phyloP scores from a whole-genome alignment of 352 stramenopile genomes.

The Pythium volutum region DNA sequence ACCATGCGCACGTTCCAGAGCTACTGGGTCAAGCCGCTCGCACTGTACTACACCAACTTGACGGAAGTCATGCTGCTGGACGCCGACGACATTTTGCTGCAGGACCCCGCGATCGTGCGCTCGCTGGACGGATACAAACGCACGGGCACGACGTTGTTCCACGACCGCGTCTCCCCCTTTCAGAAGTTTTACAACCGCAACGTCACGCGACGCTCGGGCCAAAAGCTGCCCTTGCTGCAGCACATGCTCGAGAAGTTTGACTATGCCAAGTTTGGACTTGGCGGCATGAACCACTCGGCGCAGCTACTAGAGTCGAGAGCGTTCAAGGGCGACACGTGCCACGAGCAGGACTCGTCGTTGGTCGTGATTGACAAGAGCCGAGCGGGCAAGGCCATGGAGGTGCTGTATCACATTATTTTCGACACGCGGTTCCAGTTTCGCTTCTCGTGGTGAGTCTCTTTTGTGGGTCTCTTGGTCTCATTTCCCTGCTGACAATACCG shows the following conservation, averaged over 20 bases:
- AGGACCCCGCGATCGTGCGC: constrained; percentile 40
- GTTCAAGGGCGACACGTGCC: constrained; percentile 39
- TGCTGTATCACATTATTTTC: constrained; percentile 53
- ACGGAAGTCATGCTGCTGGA: constrained; percentile 37
- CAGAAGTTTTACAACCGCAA: constrained; percentile 40
- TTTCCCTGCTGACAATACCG: background rate
- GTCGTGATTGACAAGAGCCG: constrained; percentile 51
- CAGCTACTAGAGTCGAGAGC: constrained; percentile 35
- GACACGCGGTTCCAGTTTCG: constrained; percentile 52
- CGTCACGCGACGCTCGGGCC: constrained; percentile 22
- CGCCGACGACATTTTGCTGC: constrained; percentile 51
- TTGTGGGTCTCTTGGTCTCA: background rate
- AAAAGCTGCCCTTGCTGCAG: constrained; percentile 33
- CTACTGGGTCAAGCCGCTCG: constrained; percentile 36
- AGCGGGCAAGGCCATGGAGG: constrained; percentile 35
- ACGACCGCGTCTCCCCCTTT: constrained; percentile 53
- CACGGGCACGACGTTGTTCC: constrained; percentile 71
- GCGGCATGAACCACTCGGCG: constrained; percentile 16
- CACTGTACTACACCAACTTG: constrained; percentile 24
- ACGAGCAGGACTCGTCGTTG: constrained; percentile 66
- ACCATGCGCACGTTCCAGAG: constrained; percentile 23
- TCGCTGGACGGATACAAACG: constrained; percentile 38
- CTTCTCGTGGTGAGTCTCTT: constrained; percentile 44
- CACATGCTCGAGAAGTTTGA: constrained; percentile 56
- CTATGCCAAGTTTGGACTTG: constrained; percentile 42